Base-by-base conservation (phyloP, 768 basidiomycete genomes). In the Thelephora ganbajun region DNA sequence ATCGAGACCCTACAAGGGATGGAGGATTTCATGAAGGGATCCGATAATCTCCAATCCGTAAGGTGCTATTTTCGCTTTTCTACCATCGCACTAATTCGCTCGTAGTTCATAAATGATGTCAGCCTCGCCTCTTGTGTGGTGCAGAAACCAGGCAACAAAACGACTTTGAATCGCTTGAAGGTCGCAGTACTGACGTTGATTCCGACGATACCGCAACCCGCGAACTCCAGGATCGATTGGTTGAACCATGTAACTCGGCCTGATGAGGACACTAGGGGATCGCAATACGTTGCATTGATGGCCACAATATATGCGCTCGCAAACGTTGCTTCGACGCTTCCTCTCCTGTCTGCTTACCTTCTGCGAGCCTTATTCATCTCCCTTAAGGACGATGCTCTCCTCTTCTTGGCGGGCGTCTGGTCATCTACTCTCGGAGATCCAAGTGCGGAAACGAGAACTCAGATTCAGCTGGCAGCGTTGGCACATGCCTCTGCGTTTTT, bases 371-470 rank as follows among this genome's bases (percentile, higher is more conserved):
- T 93, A 2, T 89, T 97, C 57, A 63, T 72, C 30, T 76, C 70
- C 48, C 66, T 94, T 11, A 76, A 73, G 45, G 76, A 81, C 26
- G 82, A 81, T 47, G 70, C 83, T 0, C 66, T 97, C 11, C 69
- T 79, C 0, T 94, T 99, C 68, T 74, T 99, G 11, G 76, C 83
- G 0, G 82, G 85, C 0, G 57, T 84, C 20, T 88, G 84, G 73
- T 67, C 62, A 20, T 45, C 51, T 13, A 44, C 57, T 11, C 33
- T 39, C n/a, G 19, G 59, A 2, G 47, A 53, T 11, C 22, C 16
- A 22, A 33, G 18, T n/a, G 34, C 44, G 33, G 26, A 33, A 20
- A 47, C 16, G 44, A 47, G 63, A 2, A 54, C 60, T 16, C 53
- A 63, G 43, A 69, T 69, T 50, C 70, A 64, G 48, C 63, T 71